Base-by-base conservation (phyloP, 1,284 basidiomycete genomes). In the Apiotrichum brassicae region DNA sequence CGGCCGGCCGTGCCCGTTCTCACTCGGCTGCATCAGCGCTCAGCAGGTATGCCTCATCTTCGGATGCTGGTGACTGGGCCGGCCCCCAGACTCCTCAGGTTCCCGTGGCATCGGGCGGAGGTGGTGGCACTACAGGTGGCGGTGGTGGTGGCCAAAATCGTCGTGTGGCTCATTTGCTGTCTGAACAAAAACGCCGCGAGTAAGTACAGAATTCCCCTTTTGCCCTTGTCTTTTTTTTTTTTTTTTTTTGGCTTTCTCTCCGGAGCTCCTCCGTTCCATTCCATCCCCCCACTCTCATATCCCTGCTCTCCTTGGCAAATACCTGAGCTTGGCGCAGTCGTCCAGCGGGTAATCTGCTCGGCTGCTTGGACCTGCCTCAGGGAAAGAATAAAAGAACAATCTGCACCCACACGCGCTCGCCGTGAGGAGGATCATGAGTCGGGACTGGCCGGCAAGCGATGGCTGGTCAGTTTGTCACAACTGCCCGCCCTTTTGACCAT, bases 101-200 rank as follows among this genome's bases (percentile, higher is more conserved):
- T 16, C 49, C 35, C 12, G 44, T 39, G 12, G 22, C 36, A 3
- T 7, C 18, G 12, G 16, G 39, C 11, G 35, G 12, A 1, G 43
- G 43, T n/a, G 24, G 39, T 19, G 46, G 45, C 19, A 34, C 47
- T 25, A 52, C 43, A 28, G 43, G 42, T 24, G 51, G 39, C 11
- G 52, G 45, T 16, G 55, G 55, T 1, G 52, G 58, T 3, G 68
- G 66, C 18, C 66, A 71, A 50, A 61, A 51, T 23, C 58, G 70
- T 36, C 53, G 70, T 6, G 36, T 71, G 9, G 70, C 70, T 1
- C 70, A 71, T 53, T 51, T 71, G 18, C 66, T 69, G 64, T 63
- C 60, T 6, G 70, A 71, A 54, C 70, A 71, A 49, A 71, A 71
- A 46, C 54, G 70, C 16, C 52, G 70, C 61, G 70, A 71, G 70